Conservation (phyloP, 768 basidiomycete genomes). For the Mycena leptocephala region DNA sequence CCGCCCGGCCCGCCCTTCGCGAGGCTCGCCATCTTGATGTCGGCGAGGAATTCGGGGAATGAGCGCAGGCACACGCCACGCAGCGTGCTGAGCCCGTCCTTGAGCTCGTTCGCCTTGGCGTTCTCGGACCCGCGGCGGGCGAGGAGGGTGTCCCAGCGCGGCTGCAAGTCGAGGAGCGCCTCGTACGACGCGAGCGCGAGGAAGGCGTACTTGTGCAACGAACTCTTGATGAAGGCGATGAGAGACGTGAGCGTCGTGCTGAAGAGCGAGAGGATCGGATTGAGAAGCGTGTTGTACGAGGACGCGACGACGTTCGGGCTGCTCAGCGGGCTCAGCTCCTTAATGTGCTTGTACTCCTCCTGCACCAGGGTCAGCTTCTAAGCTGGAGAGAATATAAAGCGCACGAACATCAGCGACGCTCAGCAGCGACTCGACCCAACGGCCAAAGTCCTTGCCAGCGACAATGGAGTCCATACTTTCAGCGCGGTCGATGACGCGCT, state of each 20-base stretch:
- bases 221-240: slow-evolving; percentile 78
- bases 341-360: slow-evolving; percentile 74
- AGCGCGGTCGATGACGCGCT: slow-evolving; percentile 78
- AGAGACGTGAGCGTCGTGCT: slow-evolving; percentile 76
- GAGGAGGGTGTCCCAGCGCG: slow-evolving; percentile 79
- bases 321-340: slow-evolving; percentile 76
- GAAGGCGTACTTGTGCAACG: slow-evolving; percentile 85
- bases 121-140: slow-evolving; percentile 63
- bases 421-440: slow-evolving; percentile 79
- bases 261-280: slow-evolving; percentile 78
- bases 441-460: slow-evolving; percentile 80
- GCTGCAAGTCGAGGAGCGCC: slow-evolving; percentile 69
- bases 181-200: slow-evolving; percentile 84
- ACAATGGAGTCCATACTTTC: slow-evolving; percentile 78
- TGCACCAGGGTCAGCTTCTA: slow-evolving; percentile 40
- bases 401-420: slow-evolving; percentile 76
- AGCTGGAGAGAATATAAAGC: not conserved
- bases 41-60: slow-evolving; percentile 85
- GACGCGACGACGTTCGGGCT: slow-evolving; percentile 65
- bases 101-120: slow-evolving; percentile 75
- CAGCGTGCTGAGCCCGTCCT: slow-evolving; percentile 77
- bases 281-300: slow-evolving; percentile 75
- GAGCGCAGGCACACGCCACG: slow-evolving; percentile 83
- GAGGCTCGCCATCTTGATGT: slow-evolving; percentile 77
- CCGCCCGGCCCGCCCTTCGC: slow-evolving; percentile 59